phyloP scores from a whole-genome alignment of 352 stramenopile species.

The Globisporangium cederbergense region DNA sequence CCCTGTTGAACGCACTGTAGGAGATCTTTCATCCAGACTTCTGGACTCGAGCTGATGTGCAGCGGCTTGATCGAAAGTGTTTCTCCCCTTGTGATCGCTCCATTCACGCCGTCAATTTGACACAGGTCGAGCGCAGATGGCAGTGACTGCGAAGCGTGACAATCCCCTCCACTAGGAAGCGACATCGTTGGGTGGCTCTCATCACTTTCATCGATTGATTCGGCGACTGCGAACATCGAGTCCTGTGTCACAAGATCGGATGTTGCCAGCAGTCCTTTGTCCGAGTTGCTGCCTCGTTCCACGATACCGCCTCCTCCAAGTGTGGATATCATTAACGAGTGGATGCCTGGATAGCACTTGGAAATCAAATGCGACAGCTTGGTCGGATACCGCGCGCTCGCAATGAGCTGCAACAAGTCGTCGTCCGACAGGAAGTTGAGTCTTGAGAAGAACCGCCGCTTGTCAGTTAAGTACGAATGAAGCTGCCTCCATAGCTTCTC shows the following conservation, averaged over 20 bases:
- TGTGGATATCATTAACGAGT: constrained; percentile 25
- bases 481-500: constrained; percentile 61
- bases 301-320: constrained; percentile 5
- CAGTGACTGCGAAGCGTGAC: background rate
- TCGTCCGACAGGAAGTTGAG: constrained; percentile 66
- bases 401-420: constrained; percentile 58
- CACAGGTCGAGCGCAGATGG: constrained; percentile 14
- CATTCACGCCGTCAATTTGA: constrained; percentile 43
- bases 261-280: background rate
- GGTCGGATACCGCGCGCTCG: constrained; percentile 30
- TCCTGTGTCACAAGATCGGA: background rate
- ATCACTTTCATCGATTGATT: constrained; percentile 15
- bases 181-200: background rate
- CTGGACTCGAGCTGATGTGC: constrained; percentile 35
- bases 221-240: constrained; percentile 9
- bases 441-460: constrained; percentile 50
- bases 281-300: background rate
- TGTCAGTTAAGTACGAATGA: constrained; percentile 50
- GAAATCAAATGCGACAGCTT: constrained; percentile 38
- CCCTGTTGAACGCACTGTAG: constrained; percentile 31
- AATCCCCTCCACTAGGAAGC: background rate
- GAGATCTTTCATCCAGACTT: constrained; percentile 74
- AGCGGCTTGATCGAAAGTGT: constrained; percentile 37
- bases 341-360: constrained; percentile 50
- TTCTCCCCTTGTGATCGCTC: constrained; percentile 23